These are phyloP conservation scores for Avena insularis DNA, from an alignment of 176 grass and related monocot species.

Conservation along the genomic window DNA sequence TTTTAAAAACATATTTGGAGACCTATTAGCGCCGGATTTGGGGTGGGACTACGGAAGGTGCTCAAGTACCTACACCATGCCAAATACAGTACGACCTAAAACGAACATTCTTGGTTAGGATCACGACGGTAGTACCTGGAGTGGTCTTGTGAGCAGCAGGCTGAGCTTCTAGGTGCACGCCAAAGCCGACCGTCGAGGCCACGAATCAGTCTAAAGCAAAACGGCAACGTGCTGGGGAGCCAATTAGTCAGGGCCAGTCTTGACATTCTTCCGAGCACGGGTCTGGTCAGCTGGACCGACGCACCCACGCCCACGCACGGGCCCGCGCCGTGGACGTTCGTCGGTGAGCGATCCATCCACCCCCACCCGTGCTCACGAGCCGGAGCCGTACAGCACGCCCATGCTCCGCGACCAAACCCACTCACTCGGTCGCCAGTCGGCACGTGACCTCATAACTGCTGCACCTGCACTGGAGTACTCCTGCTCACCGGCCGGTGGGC, in stretches of 20 bases:
- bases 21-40: no score
- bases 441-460: constrained; percentile 24
- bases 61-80: no score
- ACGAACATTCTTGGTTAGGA: no score
- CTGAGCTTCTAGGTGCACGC: no score
- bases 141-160: no score
- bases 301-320: background rate
- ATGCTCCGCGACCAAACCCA: constrained; percentile 3
- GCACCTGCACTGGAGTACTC: background rate
- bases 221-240: background rate
- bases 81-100: no score
- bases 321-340: background rate
- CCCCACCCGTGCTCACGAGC: background rate
- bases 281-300: background rate
- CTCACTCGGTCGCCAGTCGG: background rate
- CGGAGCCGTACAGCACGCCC: background rate
- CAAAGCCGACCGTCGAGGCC: no score
- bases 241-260: background rate
- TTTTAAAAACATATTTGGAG: no score
- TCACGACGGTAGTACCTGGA: no score
- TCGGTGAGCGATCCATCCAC: background rate
- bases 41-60: no score
- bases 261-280: background rate
- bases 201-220: background rate
- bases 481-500: background rate